phyloP scores from a whole-genome alignment of 768 basidiomycete genomes.

The Leccinellum albellum region DNA sequence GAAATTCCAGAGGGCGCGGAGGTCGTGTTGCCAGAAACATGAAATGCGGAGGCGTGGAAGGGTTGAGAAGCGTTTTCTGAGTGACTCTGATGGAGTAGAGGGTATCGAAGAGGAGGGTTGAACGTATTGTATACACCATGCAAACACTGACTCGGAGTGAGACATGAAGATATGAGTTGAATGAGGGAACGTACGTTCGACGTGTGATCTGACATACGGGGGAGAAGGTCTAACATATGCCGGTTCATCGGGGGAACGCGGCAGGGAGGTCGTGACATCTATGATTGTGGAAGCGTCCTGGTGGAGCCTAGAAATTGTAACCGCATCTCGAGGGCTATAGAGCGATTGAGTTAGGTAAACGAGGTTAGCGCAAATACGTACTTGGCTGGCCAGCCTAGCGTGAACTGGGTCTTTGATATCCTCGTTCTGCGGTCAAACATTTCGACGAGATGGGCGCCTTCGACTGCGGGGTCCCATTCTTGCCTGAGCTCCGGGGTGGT shows the following conservation, averaged over 20 bases:
- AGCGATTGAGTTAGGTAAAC: not conserved
- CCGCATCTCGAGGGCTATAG: constrained; percentile 82
- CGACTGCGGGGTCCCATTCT: constrained; percentile 94
- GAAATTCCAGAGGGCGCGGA: constrained; percentile 82
- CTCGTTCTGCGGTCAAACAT: constrained; percentile 82
- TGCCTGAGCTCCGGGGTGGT: constrained; percentile 83
- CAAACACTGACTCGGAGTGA: constrained; percentile 56
- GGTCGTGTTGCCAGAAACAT: constrained; percentile 94
- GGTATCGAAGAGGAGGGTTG: constrained; percentile 35
- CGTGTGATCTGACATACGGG: constrained; percentile 86
- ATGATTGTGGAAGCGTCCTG: constrained; percentile 79
- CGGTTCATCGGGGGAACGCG: constrained; percentile 86
- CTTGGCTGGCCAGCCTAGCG: constrained; percentile 96
- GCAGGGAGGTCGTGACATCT: constrained; percentile 91
- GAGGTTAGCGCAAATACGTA: constrained; percentile 45
- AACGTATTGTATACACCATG: constrained; percentile 87
- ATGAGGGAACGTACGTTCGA: constrained; percentile 51
- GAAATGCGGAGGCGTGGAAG: constrained; percentile 64
- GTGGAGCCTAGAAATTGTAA: constrained; percentile 87
- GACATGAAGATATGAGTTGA: not conserved
- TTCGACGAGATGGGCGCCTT: constrained; percentile 77
- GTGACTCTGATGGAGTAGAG: constrained; percentile 34
- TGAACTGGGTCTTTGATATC: constrained; percentile 87
- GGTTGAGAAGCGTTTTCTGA: constrained; percentile 26
- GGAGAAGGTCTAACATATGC: constrained; percentile 88